Evolutionary conservation across 179 eudicot genomes (phyloP), one percentile per base, ranked within the genome.

Genomic region (Spinacia oleracea): DNA sequence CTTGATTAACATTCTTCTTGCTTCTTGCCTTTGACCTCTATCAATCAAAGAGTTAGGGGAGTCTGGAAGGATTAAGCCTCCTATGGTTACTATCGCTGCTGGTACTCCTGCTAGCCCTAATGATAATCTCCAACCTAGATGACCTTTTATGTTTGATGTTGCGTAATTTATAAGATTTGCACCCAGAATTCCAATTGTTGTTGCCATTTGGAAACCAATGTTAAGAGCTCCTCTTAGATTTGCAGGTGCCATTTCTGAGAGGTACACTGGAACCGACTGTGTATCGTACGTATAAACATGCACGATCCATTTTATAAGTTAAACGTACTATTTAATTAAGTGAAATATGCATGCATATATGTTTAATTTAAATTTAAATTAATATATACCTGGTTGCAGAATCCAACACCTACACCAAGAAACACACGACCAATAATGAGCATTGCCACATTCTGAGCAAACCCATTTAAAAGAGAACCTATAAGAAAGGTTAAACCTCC

Each of bases 201-300:
- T 83, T 0, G 82, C 85, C 83, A 83, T 79, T 79, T 83, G 85
- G 12, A 83, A 83, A n/a, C 82, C 79, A 21, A 83, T 83, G 77
- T 83, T 83, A 9, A 79, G 43, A 45, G 85, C 85, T 76, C 82
- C 85, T 45, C 85, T 83, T 53, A 83, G 80, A 6, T 70, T 70
- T 53, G 82, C 80, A 21, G 85, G 85, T 50, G 80, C 85, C 82
- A 83, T 83, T 79, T 83, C 82, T 2, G 85, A 83, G 8, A 83
- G 78, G 64, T 83, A 83, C n/a, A 83, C 77, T 0, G 82, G 82
- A 9, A 83, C 85, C n/a, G 82, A 76, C 85, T 79, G 51, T 20
- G 43, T 9, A 40, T 15, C n/a, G n/a, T n/a, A n/a, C n/a, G n/a
- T n/a, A n/a, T n/a, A n/a, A n/a, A n/a, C n/a, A n/a, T n/a, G n/a